These are phyloP conservation scores for Nematodospora anomalae DNA, from an alignment of 1,139 yeast genomes.

Conservation along the genomic window DNA sequence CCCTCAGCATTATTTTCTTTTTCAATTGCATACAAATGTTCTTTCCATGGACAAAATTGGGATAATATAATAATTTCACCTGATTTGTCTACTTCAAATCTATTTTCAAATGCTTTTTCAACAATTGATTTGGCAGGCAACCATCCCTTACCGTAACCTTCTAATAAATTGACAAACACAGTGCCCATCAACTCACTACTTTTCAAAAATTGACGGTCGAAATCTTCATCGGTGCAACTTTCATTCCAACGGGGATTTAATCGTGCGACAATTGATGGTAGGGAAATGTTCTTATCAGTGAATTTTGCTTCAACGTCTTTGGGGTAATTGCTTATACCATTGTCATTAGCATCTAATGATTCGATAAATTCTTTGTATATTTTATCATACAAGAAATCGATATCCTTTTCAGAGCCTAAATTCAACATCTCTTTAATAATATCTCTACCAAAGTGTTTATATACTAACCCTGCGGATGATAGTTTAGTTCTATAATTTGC, in stretches of 20 bases:
- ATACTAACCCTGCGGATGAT: conserved; percentile 91
- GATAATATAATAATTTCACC: conserved; percentile 75
- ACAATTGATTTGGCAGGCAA: conserved; percentile 85
- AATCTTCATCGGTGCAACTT: conserved; percentile 61
- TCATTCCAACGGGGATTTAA: conserved; percentile 87
- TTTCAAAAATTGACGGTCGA: conserved; percentile 62
- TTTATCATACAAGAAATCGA: conserved; percentile 68
- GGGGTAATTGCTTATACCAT: conserved; percentile 80
- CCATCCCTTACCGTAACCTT: conserved; percentile 83
- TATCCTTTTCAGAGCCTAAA: conserved; percentile 23
- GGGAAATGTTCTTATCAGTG: conserved; percentile 51
- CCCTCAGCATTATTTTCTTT: conserved; percentile 56
- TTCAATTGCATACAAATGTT: conserved; percentile 79
- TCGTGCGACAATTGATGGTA: conserved; percentile 74
- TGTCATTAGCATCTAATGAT: conserved; percentile 93
- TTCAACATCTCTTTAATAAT: conserved; percentile 53
- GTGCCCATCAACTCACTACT: conserved; percentile 85
- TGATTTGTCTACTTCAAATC: conserved; percentile 54
- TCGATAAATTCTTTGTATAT: conserved; percentile 85
- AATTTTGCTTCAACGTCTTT: conserved; percentile 41
- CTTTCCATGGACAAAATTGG: conserved; percentile 91
- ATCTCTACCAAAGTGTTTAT: conserved; percentile 88
- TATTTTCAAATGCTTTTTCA: conserved; percentile 57
- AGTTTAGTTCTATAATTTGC: conserved; percentile 60
- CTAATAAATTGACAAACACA: conserved; percentile 67